Percentiles rank a stretch among this genome's conserved stretches.
These are phyloP conservation scores for Musa schizocarpa DNA, from an alignment of 176 grass and related monocot genomes.

Conservation along the genomic window DNA sequence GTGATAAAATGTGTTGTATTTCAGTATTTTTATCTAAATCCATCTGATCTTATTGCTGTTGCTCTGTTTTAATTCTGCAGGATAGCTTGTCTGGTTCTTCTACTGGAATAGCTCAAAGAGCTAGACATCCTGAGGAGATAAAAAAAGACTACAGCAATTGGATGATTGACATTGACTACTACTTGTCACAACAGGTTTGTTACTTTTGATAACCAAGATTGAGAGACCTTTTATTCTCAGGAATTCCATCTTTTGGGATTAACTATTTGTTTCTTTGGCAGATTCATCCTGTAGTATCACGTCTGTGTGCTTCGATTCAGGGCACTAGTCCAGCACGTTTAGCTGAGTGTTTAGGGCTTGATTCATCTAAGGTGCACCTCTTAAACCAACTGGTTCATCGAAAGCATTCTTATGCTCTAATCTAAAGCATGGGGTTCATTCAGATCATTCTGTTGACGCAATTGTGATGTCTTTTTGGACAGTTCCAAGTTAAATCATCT, in stretches of 20 bases:
- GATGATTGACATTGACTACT: conserved; percentile 95
- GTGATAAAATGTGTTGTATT: too few relatives aligned
- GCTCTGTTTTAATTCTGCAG: conserved; percentile 37
- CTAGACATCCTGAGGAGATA: conserved; percentile 88
- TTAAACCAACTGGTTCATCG: conserved; percentile 7
- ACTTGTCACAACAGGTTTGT: conserved; percentile 86
- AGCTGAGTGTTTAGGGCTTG: conserved; percentile 94
- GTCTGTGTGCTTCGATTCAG: conserved; percentile 92
- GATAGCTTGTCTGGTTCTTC: conserved; percentile 32
- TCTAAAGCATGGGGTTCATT: background rate
- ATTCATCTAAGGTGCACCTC: conserved; percentile 71
- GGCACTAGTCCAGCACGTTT: conserved; percentile 91
- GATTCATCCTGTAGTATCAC: conserved; percentile 98
- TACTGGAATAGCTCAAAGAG: conserved; percentile 83
- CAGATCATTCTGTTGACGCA: background rate
- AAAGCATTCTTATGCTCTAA: background rate
- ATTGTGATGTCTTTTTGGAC: background rate
- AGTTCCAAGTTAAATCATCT: conserved; percentile 69
- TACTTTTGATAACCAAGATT: conserved; percentile 12
- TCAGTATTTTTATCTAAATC: background rate
- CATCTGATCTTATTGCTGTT: conserved; percentile 18
- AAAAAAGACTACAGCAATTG: conserved; percentile 59
- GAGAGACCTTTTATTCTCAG: conserved; percentile 12
- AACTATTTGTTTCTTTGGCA: conserved; percentile 34
- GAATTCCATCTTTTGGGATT: conserved; percentile 6